Evolutionary conservation across 345 rosid genomes (phyloP).

Genomic region (Angophora floribunda): DNA sequence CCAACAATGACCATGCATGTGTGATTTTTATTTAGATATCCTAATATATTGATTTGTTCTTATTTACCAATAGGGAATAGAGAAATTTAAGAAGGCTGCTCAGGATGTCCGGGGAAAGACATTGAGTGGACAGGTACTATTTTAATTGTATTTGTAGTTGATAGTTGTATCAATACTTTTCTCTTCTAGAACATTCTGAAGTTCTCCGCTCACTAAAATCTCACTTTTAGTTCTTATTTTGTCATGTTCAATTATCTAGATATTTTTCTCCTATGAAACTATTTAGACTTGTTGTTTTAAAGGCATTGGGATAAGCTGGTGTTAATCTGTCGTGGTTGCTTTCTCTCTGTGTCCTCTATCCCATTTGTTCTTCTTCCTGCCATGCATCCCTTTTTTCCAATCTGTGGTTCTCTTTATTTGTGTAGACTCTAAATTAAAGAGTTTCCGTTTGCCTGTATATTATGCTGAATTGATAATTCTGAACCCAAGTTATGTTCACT

Average conservation of each 20-base stretch:
- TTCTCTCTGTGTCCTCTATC: not conserved
- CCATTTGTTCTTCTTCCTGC: not conserved
- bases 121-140: slow-evolving; percentile 69
- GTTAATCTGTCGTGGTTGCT: not conserved
- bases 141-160: not conserved
- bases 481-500: not conserved
- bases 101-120: slow-evolving; percentile 67
- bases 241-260: not conserved
- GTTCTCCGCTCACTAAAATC: not conserved
- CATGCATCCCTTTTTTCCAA: not conserved
- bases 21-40: not conserved
- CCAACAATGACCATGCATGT: not conserved
- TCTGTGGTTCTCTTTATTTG: not conserved
- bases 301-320: not conserved
- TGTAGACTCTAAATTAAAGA: not conserved
- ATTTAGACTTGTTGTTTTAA: not conserved
- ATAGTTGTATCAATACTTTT: not conserved
- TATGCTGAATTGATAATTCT: not conserved
- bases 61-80: slow-evolving; percentile 62
- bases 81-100: slow-evolving; percentile 85
- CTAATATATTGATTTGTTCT: not conserved
- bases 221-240: not conserved
- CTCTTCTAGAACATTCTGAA: not conserved
- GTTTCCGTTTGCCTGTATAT: not conserved
- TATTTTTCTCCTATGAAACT: not conserved